Base-by-base conservation (phyloP, 202 grass and related monocot species). In the Hordeum pubiflorum region DNA sequence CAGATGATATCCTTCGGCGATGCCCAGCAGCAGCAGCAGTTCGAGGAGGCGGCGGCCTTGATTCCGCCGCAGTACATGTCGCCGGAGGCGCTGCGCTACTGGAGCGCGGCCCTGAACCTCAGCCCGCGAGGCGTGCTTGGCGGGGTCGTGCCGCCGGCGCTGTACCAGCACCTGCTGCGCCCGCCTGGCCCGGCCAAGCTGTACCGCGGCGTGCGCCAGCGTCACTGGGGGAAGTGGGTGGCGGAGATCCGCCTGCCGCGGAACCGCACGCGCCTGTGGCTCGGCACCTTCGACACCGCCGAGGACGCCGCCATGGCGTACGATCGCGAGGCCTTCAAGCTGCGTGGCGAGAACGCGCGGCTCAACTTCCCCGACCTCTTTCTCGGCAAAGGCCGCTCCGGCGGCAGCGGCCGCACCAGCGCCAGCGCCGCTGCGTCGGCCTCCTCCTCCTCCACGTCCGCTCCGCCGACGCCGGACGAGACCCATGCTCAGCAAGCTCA, bases 201-300 rank as follows among this genome's bases (percentile, higher is more conserved):
- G 63, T 99, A 95, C 83, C 96, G 92, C 14, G 96, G 96, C 59
- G 96, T 99, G 75, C 76, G 96, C 63, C 96, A 99, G 87, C 86
- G 96, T 3, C 92, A 99, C 90, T 99, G 96, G 96, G 92, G 96
- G 9, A 99, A 99, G 78, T 99, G 96, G 96, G 96, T 99, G 65
- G 96, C 92, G 61, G 96, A 99, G 92, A 99, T 99, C 46, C 92
- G 96, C 69, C 83, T 95, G 54, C 96, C 96, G 14, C 89, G 89
- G n/a, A 90, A 93, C 90, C 92, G 96, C 67, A 93, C 90, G 2
- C 64, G 96, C 7, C 90, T 95, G n/a, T 99, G 96, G 96, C 96
- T 99, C 37, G 96, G 96, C 81, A 96, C 96, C 55, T 99, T 96
- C 79, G 96, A 99, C 92, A 99, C 90, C 14, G 92, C 96, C 22